These are phyloP conservation scores for Fagus crenata DNA, from an alignment of 306 rosid species.

Conservation along the genomic window DNA sequence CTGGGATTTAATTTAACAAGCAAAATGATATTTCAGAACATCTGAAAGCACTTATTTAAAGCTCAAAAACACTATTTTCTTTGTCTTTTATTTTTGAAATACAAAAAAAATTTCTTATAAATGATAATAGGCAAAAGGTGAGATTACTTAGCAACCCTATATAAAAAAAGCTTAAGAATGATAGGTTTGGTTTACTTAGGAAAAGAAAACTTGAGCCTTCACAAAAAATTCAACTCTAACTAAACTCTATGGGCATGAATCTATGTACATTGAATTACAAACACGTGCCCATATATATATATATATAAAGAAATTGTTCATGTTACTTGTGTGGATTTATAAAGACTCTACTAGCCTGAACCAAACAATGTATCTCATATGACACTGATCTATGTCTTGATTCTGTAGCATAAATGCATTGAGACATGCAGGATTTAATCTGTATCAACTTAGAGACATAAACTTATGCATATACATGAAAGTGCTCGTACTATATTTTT, in stretches of 20 bases:
- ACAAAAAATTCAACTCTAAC: not conserved
- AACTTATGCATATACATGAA: not conserved
- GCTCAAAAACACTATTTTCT: not conserved
- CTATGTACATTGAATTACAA: not conserved
- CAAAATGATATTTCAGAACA: too few species aligned
- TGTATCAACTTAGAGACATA: not conserved
- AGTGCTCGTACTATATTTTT: not conserved
- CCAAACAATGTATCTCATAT: not conserved
- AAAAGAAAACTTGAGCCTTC: not conserved
- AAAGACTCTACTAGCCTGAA: not conserved
- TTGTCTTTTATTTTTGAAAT: too few species aligned
- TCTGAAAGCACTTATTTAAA: not conserved
- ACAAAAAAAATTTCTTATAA: not conserved
- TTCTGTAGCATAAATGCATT: not conserved
- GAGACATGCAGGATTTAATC: not conserved
- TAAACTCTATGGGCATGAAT: not conserved
- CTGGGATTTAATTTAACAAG: too few species aligned
- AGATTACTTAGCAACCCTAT: not conserved
- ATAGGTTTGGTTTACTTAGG: not conserved
- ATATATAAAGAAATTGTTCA: not conserved
- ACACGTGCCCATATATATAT: not conserved
- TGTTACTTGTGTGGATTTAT: not conserved
- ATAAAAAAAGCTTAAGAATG: not conserved
- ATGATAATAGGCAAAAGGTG: not conserved
- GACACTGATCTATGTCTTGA: not conserved